phyloP scores from a whole-genome alignment of 192 early-diverging fungal genomes.

The Coemansia sp. region DNA sequence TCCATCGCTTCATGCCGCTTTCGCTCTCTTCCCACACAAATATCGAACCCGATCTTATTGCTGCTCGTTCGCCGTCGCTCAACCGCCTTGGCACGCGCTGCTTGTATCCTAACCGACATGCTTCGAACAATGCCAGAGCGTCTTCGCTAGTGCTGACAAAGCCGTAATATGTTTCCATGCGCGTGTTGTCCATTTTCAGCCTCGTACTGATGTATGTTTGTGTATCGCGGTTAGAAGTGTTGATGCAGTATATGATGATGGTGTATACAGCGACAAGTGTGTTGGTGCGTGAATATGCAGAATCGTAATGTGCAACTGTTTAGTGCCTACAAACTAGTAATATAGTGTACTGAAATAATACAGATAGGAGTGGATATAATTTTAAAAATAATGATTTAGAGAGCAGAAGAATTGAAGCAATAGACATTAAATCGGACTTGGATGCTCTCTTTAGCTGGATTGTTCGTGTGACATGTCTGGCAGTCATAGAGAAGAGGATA shows the following conservation, averaged over 20 bases:
- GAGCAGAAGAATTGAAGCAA: background rate
- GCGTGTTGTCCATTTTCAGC: conserved; percentile 44
- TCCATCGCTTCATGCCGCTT: conserved; percentile 90
- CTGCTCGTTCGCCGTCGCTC: conserved; percentile 76
- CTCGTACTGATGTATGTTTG: background rate
- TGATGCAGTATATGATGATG: background rate
- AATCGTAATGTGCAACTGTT: background rate
- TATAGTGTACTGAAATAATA: conserved; percentile 4
- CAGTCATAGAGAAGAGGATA: background rate
- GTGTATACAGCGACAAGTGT: background rate
- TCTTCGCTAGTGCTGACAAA: conserved; percentile 84
- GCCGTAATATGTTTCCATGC: conserved; percentile 81
- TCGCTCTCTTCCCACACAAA: conserved; percentile 93
- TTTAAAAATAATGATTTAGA: no score
- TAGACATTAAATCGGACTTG: background rate
- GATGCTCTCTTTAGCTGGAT: background rate
- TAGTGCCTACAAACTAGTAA: background rate
- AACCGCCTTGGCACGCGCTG: conserved; percentile 77
- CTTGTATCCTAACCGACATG: conserved; percentile 73
- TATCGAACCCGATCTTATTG: conserved; percentile 80
- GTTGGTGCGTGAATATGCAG: background rate
- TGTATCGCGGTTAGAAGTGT: background rate
- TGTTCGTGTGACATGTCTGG: no score
- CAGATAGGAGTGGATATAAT: background rate
- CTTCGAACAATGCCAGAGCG: conserved; percentile 86